A percentile compares a stretch with the other conserved stretches of the same genome.
These are phyloP conservation scores for Suillus spraguei DNA, from an alignment of 768 basidiomycete genomes.

Conservation along the genomic window DNA sequence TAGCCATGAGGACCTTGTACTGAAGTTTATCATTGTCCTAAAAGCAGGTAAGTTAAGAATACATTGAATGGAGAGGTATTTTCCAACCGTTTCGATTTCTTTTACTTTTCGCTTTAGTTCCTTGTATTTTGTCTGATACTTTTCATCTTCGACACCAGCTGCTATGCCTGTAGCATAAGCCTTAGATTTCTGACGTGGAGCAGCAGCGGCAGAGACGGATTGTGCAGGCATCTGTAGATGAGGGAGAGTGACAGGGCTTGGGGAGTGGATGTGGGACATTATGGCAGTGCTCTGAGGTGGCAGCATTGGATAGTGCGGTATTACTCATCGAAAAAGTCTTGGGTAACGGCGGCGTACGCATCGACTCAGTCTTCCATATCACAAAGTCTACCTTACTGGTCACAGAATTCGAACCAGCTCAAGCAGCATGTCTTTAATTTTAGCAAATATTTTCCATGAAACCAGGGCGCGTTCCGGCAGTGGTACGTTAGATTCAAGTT, in stretches of 20 bases:
- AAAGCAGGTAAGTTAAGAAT: slow-evolving; percentile 16
- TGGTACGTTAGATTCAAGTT: background rate
- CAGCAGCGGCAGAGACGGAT: slow-evolving; percentile 29
- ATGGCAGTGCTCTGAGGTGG: slow-evolving; percentile 41
- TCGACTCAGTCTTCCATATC: slow-evolving; percentile 24
- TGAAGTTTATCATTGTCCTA: slow-evolving; percentile 91
- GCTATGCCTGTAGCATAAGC: slow-evolving; percentile 62
- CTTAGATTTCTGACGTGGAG: slow-evolving; percentile 51
- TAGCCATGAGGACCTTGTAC: slow-evolving; percentile 77
- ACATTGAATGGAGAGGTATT: background rate
- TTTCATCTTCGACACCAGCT: slow-evolving; percentile 81
- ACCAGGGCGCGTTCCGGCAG: background rate
- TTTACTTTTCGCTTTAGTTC: slow-evolving; percentile 87
- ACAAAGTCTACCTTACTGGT: slow-evolving; percentile 12
- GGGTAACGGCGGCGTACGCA: slow-evolving; percentile 26
- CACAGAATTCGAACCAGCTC: slow-evolving; percentile 4
- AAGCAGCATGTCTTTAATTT: slow-evolving; percentile 6
- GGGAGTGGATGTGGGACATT: slow-evolving; percentile 71
- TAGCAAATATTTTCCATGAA: background rate
- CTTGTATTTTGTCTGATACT: slow-evolving; percentile 87
- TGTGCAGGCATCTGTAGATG: slow-evolving; percentile 38
- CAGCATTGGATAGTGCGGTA: slow-evolving; percentile 27
- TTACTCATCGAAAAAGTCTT: slow-evolving; percentile 27
- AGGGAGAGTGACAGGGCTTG: slow-evolving; percentile 49
- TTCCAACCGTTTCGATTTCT: slow-evolving; percentile 76